These are phyloP conservation scores for Dictyostelium intermedium DNA, from an alignment of 78 protist species.

Conservation along the genomic window DNA sequence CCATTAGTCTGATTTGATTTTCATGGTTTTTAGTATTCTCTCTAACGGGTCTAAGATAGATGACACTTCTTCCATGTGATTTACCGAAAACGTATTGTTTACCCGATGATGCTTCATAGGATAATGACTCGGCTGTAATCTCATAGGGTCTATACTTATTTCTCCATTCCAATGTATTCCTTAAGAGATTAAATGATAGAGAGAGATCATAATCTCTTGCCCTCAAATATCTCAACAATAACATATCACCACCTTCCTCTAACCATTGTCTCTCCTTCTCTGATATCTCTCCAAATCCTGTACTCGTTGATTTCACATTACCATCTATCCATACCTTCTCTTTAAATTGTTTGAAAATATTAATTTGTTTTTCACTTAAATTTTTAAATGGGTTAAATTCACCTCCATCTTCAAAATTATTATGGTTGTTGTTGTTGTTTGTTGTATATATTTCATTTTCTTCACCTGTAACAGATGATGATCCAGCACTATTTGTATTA, in stretches of 20 bases:
- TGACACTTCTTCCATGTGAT: slow-evolving; percentile 48
- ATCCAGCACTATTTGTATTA: background rate
- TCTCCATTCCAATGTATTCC: slow-evolving; percentile 65
- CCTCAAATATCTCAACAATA: slow-evolving; percentile 50
- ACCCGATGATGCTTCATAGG: slow-evolving; percentile 80
- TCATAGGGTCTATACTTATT: slow-evolving; percentile 47
- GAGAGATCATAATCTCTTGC: slow-evolving; percentile 66
- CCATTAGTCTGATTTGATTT: slow-evolving; percentile 58
- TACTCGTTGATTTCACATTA: background rate
- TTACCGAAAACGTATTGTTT: slow-evolving; percentile 68
- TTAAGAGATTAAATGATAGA: slow-evolving; percentile 5
- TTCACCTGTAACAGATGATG: background rate
- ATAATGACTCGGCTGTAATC: slow-evolving; percentile 48
- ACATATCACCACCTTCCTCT: slow-evolving; percentile 32
- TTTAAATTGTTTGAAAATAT: slow-evolving; percentile 39
- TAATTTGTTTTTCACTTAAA: slow-evolving; percentile 23
- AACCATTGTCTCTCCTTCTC: slow-evolving; percentile 50
- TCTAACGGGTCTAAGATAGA: slow-evolving; percentile 61
- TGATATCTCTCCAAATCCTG: background rate
- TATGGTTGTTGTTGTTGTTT: background rate
- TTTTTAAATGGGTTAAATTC: slow-evolving; percentile 34
- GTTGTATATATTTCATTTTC: background rate
- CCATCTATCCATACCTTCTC: slow-evolving; percentile 3
- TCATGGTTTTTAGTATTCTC: slow-evolving; percentile 81
- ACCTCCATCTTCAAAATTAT: background rate